A percentile compares a stretch with the other conserved stretches of the same genome.
These are phyloP conservation scores for Metschnikowia gruessii DNA, from an alignment of 805 yeast species.

Conservation along the genomic window DNA sequence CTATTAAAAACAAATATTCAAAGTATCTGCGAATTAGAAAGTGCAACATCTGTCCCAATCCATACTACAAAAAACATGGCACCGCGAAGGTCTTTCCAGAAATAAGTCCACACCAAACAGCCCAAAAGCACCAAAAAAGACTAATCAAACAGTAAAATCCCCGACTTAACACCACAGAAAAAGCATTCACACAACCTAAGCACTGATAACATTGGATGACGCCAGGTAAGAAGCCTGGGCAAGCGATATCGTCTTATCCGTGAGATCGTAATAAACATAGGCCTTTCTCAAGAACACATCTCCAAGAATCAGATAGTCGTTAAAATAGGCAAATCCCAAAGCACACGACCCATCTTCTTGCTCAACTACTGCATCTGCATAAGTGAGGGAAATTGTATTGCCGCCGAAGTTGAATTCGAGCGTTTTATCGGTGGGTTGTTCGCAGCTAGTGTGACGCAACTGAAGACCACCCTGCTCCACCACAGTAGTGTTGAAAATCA, in stretches of 20 bases:
- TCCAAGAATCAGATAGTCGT: slow-evolving; percentile 14
- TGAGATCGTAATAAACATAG: slow-evolving; percentile 18
- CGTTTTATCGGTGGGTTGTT: slow-evolving; percentile 16
- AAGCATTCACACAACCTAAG: background rate
- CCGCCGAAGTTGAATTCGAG: slow-evolving; percentile 14
- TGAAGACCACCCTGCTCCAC: slow-evolving; percentile 6
- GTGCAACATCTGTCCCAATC: too few species aligned
- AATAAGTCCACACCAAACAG: too few species aligned
- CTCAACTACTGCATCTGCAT: slow-evolving; percentile 8
- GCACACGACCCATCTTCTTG: slow-evolving; percentile 12
- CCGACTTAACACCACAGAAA: too few species aligned
- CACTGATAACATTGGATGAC: slow-evolving; percentile 12
- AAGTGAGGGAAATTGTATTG: slow-evolving; percentile 7
- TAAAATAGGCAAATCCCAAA: slow-evolving; percentile 14
- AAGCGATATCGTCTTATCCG: slow-evolving; percentile 15
- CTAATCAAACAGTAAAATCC: too few species aligned
- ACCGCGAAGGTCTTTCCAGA: too few species aligned
- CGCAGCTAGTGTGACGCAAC: slow-evolving; percentile 13
- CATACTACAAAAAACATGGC: too few species aligned
- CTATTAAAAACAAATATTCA: too few species aligned
- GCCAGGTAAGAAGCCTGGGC: slow-evolving; percentile 15
- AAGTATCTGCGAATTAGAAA: too few species aligned
- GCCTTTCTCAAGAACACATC: slow-evolving; percentile 21
- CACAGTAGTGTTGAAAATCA: slow-evolving; percentile 10
- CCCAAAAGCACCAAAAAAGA: too few species aligned